Base-by-base conservation (phyloP, 257 asterid species). In the Nicotiana attenuata region DNA sequence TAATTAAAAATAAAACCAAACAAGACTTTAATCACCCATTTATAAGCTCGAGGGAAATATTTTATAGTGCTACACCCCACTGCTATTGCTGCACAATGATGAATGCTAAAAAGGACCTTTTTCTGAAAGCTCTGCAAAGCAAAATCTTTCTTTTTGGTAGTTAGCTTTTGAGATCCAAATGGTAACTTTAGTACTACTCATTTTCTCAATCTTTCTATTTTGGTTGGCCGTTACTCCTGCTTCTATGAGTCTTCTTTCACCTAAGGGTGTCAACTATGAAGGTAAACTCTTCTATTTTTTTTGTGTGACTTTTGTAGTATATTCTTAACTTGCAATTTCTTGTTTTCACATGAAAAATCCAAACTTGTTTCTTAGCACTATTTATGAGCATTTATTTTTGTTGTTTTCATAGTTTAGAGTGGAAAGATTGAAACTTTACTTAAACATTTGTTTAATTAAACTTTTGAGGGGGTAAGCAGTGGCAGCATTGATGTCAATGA, bases 191-290 rank as follows among this genome's bases (percentile, higher is more conserved):
- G 24, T 4, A 19, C 26, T 81, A 81, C 76, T 91, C 24, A 57
- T 81, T 82, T 66, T 95, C 81, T 86, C 84, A 29, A 83, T 89
- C 24, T 26, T 85, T 82, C 68, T 88, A 84, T 78, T 81, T 73
- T 56, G 82, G 86, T 73, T 86, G 64, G 84, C 65, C 16, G 60
- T 55, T 57, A 90, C 80, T 83, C 65, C 78, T 84, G 89, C 87
- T 81, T 87, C 92, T 67, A 82, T 76, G 65, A 89, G 91, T 78
- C 92, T 93, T 86, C 99, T 95, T 75, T 95, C 99, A 4, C 99
- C 99, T 17, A 95, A 95, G 78, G 99, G 99, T 83, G 97, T 95
- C 78, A 95, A 95, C 86, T 95, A 71, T 86, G 99, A 95, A 95
- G 99, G 99, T 92, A 56, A 76, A 41, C 50, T 41, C 50, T 41